Conservation (phyloP, 164 flowering plant species). For the Cinnamomum micranthum region DNA sequence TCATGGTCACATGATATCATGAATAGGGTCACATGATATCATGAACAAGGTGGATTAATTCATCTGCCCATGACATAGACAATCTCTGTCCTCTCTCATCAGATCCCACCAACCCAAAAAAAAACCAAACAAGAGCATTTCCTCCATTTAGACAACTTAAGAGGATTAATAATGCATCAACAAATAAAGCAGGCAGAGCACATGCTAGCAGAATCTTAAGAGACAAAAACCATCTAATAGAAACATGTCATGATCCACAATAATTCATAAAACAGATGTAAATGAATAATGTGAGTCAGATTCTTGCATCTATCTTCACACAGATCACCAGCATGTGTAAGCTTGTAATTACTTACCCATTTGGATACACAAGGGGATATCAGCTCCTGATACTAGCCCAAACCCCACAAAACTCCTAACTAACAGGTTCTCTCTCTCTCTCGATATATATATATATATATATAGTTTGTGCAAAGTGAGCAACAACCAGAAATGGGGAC, state of each 20-base stretch:
- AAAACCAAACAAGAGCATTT: background rate
- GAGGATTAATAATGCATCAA: background rate
- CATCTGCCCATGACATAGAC: no score
- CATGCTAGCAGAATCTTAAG: slow-evolving; percentile 8
- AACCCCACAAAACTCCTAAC: background rate
- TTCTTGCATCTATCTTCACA: background rate
- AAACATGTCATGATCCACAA: background rate
- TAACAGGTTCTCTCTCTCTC: background rate
- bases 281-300: slow-evolving; percentile 4
- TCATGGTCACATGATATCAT: no score
- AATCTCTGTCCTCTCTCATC: background rate
- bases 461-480: background rate
- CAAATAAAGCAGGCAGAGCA: slow-evolving; percentile 4
- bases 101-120: background rate
- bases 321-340: background rate
- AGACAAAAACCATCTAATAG: background rate
- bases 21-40: no score
- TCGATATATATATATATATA: background rate
- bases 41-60: no score
- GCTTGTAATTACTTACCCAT: background rate
- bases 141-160: background rate
- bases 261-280: background rate
- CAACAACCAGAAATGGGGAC: background rate
- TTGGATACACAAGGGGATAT: background rate
- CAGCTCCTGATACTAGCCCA: background rate